These are phyloP conservation scores for Penicillium sp. DNA, from an alignment of 2,329 filamentous ascomycete species.

Conservation along the genomic window DNA sequence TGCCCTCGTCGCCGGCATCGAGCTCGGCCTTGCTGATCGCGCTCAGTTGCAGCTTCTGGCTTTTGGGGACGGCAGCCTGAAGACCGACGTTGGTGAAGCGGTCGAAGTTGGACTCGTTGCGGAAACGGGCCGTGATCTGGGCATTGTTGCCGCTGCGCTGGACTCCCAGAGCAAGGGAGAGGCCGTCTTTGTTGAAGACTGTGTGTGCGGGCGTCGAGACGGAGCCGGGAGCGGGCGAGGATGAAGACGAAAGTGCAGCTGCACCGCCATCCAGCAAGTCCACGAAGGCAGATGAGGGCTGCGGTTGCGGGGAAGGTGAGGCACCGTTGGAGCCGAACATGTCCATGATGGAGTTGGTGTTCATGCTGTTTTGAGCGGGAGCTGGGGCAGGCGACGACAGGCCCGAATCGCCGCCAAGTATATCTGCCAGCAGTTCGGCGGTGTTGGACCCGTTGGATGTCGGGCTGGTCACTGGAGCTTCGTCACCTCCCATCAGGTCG, in stretches of 20 bases:
- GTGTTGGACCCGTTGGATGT: constrained; percentile 65
- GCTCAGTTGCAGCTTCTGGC: constrained; percentile 88
- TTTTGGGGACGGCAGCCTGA: constrained; percentile 94
- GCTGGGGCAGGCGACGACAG: constrained; percentile 55
- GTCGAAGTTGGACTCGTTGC: constrained; percentile 67
- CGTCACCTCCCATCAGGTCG: constrained; percentile 85
- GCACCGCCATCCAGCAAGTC: constrained; percentile 41
- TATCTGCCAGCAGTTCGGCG: constrained; percentile 85
- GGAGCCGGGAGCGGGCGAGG: constrained; percentile 52
- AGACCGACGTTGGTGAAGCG: constrained; percentile 73
- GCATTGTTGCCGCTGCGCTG: constrained; percentile 70
- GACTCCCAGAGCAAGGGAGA: constrained; percentile 76
- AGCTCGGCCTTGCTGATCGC: constrained; percentile 82
- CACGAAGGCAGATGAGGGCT: constrained; percentile 43
- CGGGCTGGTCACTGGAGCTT: constrained; percentile 59
- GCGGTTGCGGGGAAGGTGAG: constrained; percentile 50
- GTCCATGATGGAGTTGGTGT: constrained; percentile 81
- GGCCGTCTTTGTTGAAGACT: constrained; percentile 83
- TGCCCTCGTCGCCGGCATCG: constrained; percentile 74
- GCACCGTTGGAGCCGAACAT: constrained; percentile 62
- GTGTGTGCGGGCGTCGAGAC: constrained; percentile 55
- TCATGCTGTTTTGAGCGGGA: constrained; percentile 52
- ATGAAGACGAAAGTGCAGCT: constrained; percentile 37
- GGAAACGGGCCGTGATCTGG: constrained; percentile 80
- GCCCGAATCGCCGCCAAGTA: constrained; percentile 72